phyloP scores from a whole-genome alignment of 306 rosid species.

The Clitoria ternatea region DNA sequence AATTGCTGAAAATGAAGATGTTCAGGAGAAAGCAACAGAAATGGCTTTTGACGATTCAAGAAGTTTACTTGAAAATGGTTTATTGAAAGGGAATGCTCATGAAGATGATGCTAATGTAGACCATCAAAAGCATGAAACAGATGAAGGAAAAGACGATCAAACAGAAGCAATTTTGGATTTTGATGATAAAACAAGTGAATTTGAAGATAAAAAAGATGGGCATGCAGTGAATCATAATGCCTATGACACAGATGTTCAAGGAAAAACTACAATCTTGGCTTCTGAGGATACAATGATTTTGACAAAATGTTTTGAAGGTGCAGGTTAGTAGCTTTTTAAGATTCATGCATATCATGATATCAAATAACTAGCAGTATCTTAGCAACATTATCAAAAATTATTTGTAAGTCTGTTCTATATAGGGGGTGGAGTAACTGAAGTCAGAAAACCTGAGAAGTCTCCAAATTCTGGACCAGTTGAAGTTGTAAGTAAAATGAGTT shows the following conservation, averaged over 20 bases:
- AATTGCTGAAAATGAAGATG: slow-evolving; percentile 14
- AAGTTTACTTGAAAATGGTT: slow-evolving; percentile 28
- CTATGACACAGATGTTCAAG: background rate
- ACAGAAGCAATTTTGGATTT: background rate
- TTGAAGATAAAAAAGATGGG: slow-evolving; percentile 14
- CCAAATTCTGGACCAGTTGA: slow-evolving; percentile 26
- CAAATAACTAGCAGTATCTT: background rate
- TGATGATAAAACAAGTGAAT: background rate
- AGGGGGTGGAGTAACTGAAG: slow-evolving; percentile 39
- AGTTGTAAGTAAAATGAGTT: slow-evolving; percentile 14
- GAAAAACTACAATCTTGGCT: slow-evolving; percentile 3
- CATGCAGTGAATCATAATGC: background rate
- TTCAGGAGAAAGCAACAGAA: slow-evolving; percentile 28
- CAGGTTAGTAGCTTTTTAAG: slow-evolving; percentile 23
- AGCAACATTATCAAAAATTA: background rate
- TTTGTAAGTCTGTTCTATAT: slow-evolving; percentile 8
- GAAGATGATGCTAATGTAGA: slow-evolving; percentile 20
- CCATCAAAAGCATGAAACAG: slow-evolving; percentile 4
- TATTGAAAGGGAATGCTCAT: slow-evolving; percentile 10
- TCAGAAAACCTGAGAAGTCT: slow-evolving; percentile 25
- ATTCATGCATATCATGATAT: background rate
- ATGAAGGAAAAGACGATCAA: slow-evolving; percentile 20
- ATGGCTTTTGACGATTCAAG: too few species aligned
- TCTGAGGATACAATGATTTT: slow-evolving; percentile 1
- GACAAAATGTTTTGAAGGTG: slow-evolving; percentile 4